phyloP scores from a whole-genome alignment of 441 rosid genomes.

The Isatis lusitanica region DNA sequence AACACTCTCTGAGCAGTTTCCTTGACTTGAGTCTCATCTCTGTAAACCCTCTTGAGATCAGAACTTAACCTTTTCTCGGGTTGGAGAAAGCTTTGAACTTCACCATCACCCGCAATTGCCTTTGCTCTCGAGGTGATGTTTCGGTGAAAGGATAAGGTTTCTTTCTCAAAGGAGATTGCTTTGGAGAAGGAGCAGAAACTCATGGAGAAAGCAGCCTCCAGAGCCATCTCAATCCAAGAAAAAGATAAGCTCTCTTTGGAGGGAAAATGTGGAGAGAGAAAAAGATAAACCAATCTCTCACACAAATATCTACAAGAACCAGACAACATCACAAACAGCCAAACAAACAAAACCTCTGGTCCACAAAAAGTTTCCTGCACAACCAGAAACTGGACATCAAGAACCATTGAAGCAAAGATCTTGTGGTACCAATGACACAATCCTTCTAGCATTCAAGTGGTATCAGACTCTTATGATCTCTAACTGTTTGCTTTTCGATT shows the following conservation, averaged over 20 bases:
- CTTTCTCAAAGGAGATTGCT: constrained; percentile 15
- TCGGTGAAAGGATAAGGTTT: constrained; percentile 17
- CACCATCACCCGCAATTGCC: not conserved
- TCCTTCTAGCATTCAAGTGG: not conserved
- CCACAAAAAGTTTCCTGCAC: constrained; percentile 23
- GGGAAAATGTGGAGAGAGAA: constrained; percentile 17
- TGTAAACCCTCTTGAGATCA: not conserved
- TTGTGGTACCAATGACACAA: not conserved
- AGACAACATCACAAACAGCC: constrained; percentile 31
- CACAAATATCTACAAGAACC: constrained; percentile 20
- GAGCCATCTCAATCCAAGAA: constrained; percentile 15
- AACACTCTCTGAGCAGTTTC: not conserved
- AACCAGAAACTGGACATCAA: not conserved
- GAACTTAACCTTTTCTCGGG: not conserved
- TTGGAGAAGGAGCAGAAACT: constrained; percentile 27
- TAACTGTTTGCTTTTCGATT: constrained; percentile 38
- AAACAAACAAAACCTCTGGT: constrained; percentile 5
- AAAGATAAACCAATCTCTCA: not conserved
- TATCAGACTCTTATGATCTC: constrained; percentile 7
- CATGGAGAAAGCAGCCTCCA: constrained; percentile 29
- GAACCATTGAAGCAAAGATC: not conserved
- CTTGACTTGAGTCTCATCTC: not conserved
- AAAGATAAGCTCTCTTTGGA: constrained; percentile 36
- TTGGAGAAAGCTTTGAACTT: constrained; percentile 16
- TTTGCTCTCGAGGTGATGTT: not conserved